Base-by-base conservation (phyloP, 805 yeast genomes). In the Soucietia sequanensis region DNA sequence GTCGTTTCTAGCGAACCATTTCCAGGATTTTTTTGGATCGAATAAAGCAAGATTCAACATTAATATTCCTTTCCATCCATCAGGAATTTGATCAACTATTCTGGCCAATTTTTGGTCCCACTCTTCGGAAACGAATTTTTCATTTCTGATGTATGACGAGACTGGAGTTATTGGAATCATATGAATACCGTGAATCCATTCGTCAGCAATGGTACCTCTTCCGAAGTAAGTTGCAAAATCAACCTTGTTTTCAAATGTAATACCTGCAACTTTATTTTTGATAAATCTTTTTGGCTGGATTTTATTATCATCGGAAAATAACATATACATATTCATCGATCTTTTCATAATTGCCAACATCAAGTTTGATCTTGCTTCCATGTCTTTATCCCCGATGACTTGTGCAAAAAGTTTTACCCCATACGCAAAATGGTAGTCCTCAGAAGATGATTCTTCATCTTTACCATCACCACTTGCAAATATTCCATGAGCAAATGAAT, bases 181-280 rank as follows among this genome's bases (percentile, higher is more conserved):
- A 53, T 84, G 90, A 31, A 83, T 84, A 58, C 87, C 86, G 48
- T 84, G 90, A 31, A 84, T 79, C 65, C 79, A 84, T 49, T 84
- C 84, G 39, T 66, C 62, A 1, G 57, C 69, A 33, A 67, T 56
- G 5, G 76, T 55, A n/a, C 82, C 78, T 37, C 77, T 70, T 12
- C 90, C 90, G 52, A 84, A 84, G 55, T 80, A 84, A 0, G 91
- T 84, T 0, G 89, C 76, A 52, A 76, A 84, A 47, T 81, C 89
- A 29, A 80, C 53, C 49, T 83, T 83, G 56, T 83, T 82, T 46
- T 84, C 90, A 58, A 81, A 84, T 22, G 78, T 46, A 16, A 84
- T 84, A 22, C 91, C 93, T 8, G 86, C 76, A 6, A 82, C 89
- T 50, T 76, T 81, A 54, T 84, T 83, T 15, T 60, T 61, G 35